Percentiles rank a stretch among this genome's conserved stretches.
These are phyloP conservation scores for Mimosa bimucronata DNA, from an alignment of 306 rosid genomes.

Conservation along the genomic window DNA sequence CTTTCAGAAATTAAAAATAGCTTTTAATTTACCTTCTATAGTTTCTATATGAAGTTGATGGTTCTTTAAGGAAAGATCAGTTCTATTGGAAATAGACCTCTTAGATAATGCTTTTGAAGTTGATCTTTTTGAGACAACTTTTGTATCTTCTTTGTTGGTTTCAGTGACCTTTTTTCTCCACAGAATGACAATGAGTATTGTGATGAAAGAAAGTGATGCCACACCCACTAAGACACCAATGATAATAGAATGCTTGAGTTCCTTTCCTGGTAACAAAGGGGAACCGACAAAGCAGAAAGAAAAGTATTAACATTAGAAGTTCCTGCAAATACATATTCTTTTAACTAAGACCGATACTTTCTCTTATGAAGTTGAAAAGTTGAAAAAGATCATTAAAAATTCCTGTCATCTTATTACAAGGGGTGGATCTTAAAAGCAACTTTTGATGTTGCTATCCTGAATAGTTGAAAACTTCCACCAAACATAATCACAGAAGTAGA, in stretches of 20 bases:
- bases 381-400: background rate
- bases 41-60: conserved; percentile 34
- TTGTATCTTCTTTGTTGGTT: conserved; percentile 39
- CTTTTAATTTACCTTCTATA: conserved; percentile 48
- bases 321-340: background rate
- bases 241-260: conserved; percentile 34
- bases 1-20: conserved; percentile 6
- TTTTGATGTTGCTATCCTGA: too few relatives aligned
- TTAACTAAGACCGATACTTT: conserved; percentile 1
- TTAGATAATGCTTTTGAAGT: conserved; percentile 39
- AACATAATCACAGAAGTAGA: background rate
- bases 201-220: conserved; percentile 44
- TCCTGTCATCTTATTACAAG: too few relatives aligned
- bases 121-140: conserved; percentile 37
- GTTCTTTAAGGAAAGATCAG: conserved; percentile 35
- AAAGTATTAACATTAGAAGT: conserved; percentile 11
- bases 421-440: too few relatives aligned
- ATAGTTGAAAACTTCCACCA: background rate
- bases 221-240: conserved; percentile 43
- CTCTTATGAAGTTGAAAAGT: conserved; percentile 17
- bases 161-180: conserved; percentile 37
- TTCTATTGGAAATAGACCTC: conserved; percentile 34
- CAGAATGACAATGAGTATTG: conserved; percentile 40
- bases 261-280: conserved; percentile 39
- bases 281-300: conserved; percentile 22